phyloP scores from a whole-genome alignment of 1,284 basidiomycete species.

The Pseudomicrostroma phylloplanum region DNA sequence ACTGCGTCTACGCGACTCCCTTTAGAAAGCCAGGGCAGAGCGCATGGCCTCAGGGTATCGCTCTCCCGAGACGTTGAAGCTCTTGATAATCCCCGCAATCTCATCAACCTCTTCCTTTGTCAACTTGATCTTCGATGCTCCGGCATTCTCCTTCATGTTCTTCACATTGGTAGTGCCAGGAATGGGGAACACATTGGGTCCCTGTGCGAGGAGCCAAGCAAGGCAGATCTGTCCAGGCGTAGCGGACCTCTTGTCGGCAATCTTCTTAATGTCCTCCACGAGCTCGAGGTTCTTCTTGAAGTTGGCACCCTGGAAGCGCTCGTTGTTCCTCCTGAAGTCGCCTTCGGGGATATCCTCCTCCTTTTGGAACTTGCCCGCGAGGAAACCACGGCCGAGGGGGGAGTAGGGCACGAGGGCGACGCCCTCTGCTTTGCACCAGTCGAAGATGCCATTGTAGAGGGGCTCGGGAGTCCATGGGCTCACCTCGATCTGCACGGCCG shows the following conservation, averaged over 20 bases:
- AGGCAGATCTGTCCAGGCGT: conserved; percentile 31
- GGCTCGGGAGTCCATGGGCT: conserved; percentile 53
- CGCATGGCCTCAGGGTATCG: conserved; percentile 21
- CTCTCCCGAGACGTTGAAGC: conserved; percentile 28
- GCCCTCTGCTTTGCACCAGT: conserved; percentile 27
- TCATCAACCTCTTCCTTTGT: conserved; percentile 22
- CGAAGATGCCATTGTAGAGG: conserved; percentile 34
- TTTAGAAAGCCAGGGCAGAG: conserved; percentile 20
- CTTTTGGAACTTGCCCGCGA: conserved; percentile 27
- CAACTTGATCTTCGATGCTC: conserved; percentile 22
- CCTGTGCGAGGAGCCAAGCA: conserved; percentile 23
- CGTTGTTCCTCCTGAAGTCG: conserved; percentile 31
- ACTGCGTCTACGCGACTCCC: not conserved
- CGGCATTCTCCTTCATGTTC: conserved; percentile 23
- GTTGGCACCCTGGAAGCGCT: conserved; percentile 30
- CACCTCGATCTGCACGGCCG: conserved; percentile 54
- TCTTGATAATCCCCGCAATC: conserved; percentile 27
- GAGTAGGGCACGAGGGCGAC: conserved; percentile 30
- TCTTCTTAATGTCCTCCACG: conserved; percentile 23
- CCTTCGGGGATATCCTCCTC: conserved; percentile 22
- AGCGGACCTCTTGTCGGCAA: conserved; percentile 27
- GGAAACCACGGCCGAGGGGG: conserved; percentile 29
- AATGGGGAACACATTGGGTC: conserved; percentile 15
- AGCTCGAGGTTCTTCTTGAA: conserved; percentile 31
- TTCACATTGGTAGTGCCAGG: conserved; percentile 15